Evolutionary conservation across 257 asterid species (phyloP), one percentile per base, ranked within the genome.

Genomic region (Solanum lycopersicoides): DNA sequence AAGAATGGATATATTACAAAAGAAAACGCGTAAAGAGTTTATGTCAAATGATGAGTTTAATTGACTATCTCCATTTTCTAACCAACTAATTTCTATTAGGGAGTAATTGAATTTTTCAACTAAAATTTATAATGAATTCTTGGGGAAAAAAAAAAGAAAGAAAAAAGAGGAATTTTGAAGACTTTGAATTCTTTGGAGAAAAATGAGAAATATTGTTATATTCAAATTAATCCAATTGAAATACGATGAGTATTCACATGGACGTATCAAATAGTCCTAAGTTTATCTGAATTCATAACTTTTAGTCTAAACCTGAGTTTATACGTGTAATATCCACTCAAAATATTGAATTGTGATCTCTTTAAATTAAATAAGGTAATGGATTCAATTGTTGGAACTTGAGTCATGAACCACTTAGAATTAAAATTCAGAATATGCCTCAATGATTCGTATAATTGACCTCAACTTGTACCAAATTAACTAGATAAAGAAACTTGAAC

Each of bases 21-120:
- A 80, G 28, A 21, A 89, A 79, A 86, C 89, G 88, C 93, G 93
- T 86, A 32, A 84, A 50, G 34, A 84, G 65, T 87, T 75, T 50
- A 35, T 86, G 87, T 47, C 41, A 47, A 39, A 37, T 82, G 69
- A 82, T 73, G 89, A 87, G 76, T 72, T 34, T 79, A 86, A 37
- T 85, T 91, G 91, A 82, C 85, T 82, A 5, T 60, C 72, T 82
- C 77, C 84, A 84, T 79, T 71, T 37, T 45, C 13, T 20, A 59
- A 35, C 44, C 76, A 68, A 74, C 76, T 84, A 59, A 80, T 77
- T 60, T 69, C 35, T 73, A 47, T 53, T 68, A 69, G 77, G 77
- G 74, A 60, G 59, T 41, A 32, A 50, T 74, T 77, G 50, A 21
- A 35, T 12, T 6, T 88, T 85, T 83, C 71, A 47, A n/a, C 87